These are phyloP conservation scores for Rhynchosporium secalis DNA, from an alignment of 2,329 filamentous ascomycete species.

Conservation along the genomic window DNA sequence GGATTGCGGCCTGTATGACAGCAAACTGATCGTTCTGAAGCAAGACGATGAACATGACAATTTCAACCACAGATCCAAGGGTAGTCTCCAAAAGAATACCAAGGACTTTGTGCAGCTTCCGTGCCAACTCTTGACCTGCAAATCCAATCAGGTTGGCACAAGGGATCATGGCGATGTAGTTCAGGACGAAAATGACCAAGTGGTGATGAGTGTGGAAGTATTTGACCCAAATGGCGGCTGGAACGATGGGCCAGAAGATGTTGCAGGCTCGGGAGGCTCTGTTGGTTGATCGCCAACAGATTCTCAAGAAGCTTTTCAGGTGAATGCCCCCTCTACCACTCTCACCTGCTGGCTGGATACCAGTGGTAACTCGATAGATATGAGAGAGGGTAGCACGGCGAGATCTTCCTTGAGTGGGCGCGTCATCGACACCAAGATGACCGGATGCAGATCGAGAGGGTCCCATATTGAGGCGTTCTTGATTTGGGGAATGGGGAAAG, in stretches of 20 bases:
- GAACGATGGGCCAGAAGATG: slow-evolving; percentile 73
- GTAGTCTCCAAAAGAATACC: slow-evolving; percentile 63
- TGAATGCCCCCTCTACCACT: slow-evolving; percentile 68
- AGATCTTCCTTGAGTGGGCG: background rate
- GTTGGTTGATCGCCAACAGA: slow-evolving; percentile 64
- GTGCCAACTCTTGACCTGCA: slow-evolving; percentile 68
- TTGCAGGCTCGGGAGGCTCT: slow-evolving; percentile 65
- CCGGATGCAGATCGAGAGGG: background rate
- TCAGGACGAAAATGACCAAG: slow-evolving; percentile 66
- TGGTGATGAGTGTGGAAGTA: slow-evolving; percentile 57
- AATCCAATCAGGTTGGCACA: slow-evolving; percentile 76
- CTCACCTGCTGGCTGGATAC: slow-evolving; percentile 57
- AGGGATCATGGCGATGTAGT: slow-evolving; percentile 77
- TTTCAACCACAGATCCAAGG: slow-evolving; percentile 75
- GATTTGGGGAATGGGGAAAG: background rate
- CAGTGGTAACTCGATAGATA: slow-evolving; percentile 38
- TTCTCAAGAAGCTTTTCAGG: slow-evolving; percentile 61
- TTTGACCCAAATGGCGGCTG: slow-evolving; percentile 65
- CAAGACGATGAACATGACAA: slow-evolving; percentile 79
- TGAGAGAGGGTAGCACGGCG: slow-evolving; percentile 25
- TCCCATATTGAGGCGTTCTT: background rate
- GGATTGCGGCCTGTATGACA: slow-evolving; percentile 81
- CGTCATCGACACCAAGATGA: background rate
- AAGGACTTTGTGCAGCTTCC: slow-evolving; percentile 73
- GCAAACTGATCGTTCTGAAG: slow-evolving; percentile 56